phyloP scores from a whole-genome alignment of 768 basidiomycete genomes.

The Podaxis sp. region DNA sequence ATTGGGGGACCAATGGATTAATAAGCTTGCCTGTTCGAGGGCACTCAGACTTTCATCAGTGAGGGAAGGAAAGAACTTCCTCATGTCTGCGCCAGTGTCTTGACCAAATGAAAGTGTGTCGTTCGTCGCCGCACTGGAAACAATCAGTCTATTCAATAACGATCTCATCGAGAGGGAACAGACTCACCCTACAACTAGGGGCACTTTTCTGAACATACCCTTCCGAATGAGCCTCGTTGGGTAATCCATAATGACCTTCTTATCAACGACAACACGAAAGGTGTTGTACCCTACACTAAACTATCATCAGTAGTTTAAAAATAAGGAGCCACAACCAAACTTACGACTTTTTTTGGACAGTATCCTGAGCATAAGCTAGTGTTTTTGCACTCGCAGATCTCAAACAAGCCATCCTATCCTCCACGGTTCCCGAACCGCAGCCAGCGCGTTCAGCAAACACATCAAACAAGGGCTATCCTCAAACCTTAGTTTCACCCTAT shows the following conservation, averaged over 20 bases:
- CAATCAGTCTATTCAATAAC: neutral
- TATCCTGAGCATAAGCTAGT: conserved; percentile 54
- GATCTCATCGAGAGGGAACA: neutral
- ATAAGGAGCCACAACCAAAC: neutral
- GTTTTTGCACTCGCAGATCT: conserved; percentile 49
- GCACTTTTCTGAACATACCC: conserved; percentile 48
- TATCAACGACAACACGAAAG: conserved; percentile 58
- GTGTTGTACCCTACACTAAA: conserved; percentile 38
- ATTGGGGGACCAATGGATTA: neutral
- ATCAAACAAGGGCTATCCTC: conserved; percentile 46
- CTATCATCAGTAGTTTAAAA: neutral
- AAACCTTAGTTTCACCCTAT: neutral
- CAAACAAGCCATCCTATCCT: conserved; percentile 42
- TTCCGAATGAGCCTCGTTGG: conserved; percentile 44
- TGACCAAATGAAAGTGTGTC: conserved; percentile 49
- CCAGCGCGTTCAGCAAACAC: conserved; percentile 49
- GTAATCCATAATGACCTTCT: conserved; percentile 45
- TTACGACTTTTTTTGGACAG: conserved; percentile 40
- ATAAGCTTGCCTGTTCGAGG: conserved; percentile 28
- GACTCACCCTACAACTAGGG: conserved; percentile 56
- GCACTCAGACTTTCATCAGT: conserved; percentile 35
- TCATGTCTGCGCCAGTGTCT: conserved; percentile 35
- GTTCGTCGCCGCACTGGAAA: conserved; percentile 51
- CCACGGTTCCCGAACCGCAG: conserved; percentile 38
- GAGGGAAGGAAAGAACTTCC: conserved; percentile 44